These are phyloP conservation scores for Albophoma yamanashiensis DNA, from an alignment of 2,329 filamentous ascomycete genomes.

Conservation along the genomic window DNA sequence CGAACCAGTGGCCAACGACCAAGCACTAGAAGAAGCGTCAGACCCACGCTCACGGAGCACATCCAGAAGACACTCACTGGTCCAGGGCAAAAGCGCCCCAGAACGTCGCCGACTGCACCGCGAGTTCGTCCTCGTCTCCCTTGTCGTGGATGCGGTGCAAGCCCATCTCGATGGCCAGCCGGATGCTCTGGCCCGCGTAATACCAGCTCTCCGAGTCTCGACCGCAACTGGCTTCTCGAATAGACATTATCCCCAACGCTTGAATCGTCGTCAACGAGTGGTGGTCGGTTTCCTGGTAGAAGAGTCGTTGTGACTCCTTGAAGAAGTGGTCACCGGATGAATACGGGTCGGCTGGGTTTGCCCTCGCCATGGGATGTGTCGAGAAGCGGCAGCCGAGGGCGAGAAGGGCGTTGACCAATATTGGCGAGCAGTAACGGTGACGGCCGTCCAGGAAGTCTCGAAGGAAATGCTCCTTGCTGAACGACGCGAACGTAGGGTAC, in stretches of 20 bases:
- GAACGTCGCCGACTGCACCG: slow-evolving; percentile 48
- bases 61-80: slow-evolving; percentile 36
- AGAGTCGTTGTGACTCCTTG: slow-evolving; percentile 52
- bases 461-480: slow-evolving; percentile 62
- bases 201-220: slow-evolving; percentile 64
- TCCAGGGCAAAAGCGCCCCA: slow-evolving; percentile 54
- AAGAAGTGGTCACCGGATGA: slow-evolving; percentile 68
- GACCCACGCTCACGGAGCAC: slow-evolving; percentile 1
- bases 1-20: slow-evolving; percentile 54
- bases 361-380: slow-evolving; percentile 50
- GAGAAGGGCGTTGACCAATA: slow-evolving; percentile 55
- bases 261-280: slow-evolving; percentile 61
- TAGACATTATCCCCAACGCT: slow-evolving; percentile 65
- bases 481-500: slow-evolving; percentile 63
- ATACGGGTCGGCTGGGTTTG: slow-evolving; percentile 49
- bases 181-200: slow-evolving; percentile 61
- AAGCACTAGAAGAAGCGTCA: slow-evolving; percentile 35
- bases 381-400: slow-evolving; percentile 61
- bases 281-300: slow-evolving; percentile 46
- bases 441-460: slow-evolving; percentile 51
- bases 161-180: slow-evolving; percentile 62
- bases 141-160: slow-evolving; percentile 45
- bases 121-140: slow-evolving; percentile 43
- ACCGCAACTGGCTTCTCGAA: slow-evolving; percentile 62
- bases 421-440: slow-evolving; percentile 55